phyloP scores from a whole-genome alignment of 352 stramenopile species.

The Phytopythium oedochilum region DNA sequence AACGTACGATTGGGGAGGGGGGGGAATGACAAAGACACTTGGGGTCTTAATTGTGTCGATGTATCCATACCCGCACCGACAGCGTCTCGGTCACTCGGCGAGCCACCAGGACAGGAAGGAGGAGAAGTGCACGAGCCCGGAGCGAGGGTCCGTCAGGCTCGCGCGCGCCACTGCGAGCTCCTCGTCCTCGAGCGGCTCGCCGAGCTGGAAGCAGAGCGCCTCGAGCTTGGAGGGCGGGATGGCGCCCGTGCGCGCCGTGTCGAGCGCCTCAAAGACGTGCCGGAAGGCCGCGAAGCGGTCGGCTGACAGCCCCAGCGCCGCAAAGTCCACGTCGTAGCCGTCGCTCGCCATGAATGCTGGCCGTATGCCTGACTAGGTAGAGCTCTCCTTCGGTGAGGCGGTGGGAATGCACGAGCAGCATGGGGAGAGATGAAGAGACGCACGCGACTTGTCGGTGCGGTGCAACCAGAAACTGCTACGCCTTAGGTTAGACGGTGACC shows the following conservation, averaged over 20 bases:
- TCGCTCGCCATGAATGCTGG: neutral
- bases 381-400: too few species aligned
- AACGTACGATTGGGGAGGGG: too few species aligned
- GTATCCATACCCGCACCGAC: too few species aligned
- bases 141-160: conserved; percentile 44
- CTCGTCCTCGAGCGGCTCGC: conserved; percentile 53
- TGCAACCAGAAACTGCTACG: too few species aligned
- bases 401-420: too few species aligned
- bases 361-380: too few species aligned
- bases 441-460: too few species aligned
- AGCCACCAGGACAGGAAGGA: conserved; percentile 67
- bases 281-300: conserved; percentile 63
- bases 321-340: conserved; percentile 45
- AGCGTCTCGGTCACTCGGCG: conserved; percentile 34
- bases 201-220: conserved; percentile 50
- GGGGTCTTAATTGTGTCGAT: too few species aligned
- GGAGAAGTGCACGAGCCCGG: conserved; percentile 54
- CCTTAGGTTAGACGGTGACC: too few species aligned
- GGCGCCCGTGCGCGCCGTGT: conserved; percentile 39
- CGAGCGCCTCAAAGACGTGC: conserved; percentile 39
- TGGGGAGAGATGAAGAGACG: too few species aligned
- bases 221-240: conserved; percentile 58
- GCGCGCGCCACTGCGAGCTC: conserved; percentile 40
- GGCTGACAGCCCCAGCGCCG: conserved; percentile 30
- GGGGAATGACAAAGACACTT: too few species aligned